Conservation (phyloP, 306 rosid species). For the Prunus mume region DNA sequence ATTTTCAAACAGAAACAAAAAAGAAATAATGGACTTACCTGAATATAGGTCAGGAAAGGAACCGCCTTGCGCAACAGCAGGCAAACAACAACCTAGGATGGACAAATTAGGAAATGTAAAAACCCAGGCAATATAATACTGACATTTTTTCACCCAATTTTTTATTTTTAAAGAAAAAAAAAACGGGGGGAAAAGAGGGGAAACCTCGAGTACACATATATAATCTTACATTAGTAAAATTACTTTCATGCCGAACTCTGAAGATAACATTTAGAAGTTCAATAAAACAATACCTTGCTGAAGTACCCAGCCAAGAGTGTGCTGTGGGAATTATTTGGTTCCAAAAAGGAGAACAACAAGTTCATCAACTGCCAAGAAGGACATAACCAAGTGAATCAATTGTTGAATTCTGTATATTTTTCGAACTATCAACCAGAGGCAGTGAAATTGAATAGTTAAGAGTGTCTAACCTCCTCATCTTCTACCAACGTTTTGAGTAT, state of each 20-base stretch:
- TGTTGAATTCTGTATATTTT: background rate
- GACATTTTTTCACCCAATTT: background rate
- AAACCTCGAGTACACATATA: slow-evolving; percentile 1
- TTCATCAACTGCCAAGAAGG: slow-evolving; percentile 80
- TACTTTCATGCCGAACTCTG: slow-evolving; percentile 1
- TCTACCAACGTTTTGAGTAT: slow-evolving; percentile 90
- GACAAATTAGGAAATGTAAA: slow-evolving; percentile 27
- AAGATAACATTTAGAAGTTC: slow-evolving; percentile 14
- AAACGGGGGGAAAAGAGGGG: no score
- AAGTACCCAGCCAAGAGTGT: slow-evolving; percentile 93
- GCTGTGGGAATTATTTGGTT: slow-evolving; percentile 70
- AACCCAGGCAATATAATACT: slow-evolving; percentile 6
- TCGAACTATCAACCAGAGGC: slow-evolving; percentile 13
- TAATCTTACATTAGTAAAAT: background rate
- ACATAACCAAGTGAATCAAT: slow-evolving; percentile 36
- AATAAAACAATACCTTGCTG: slow-evolving; percentile 74
- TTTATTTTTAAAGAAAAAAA: background rate
- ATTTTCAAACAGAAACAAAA: slow-evolving; percentile 1
- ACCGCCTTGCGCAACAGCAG: slow-evolving; percentile 93
- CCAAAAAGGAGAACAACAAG: slow-evolving; percentile 89
- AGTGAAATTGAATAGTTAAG: slow-evolving; percentile 8
- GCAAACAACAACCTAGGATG: slow-evolving; percentile 89
- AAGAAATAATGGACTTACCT: slow-evolving; percentile 51
- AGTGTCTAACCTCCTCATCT: slow-evolving; percentile 79
- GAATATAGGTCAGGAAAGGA: slow-evolving; percentile 86